Base-by-base conservation (phyloP, 768 basidiomycete genomes). In the Boletus huronensis region DNA sequence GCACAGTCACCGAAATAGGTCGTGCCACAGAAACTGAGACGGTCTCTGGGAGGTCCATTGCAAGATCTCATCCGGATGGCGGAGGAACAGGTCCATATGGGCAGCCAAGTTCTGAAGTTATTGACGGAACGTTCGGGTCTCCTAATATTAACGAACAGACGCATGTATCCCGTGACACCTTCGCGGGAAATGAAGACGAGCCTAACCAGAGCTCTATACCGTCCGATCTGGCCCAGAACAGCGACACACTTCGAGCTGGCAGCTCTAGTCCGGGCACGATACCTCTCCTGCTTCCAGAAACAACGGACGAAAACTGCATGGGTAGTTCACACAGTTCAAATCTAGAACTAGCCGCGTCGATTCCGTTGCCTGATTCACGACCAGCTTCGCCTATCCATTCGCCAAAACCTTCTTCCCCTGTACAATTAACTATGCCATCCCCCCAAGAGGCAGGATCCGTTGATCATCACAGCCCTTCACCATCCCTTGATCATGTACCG, bases 311-410 rank as follows among this genome's bases (percentile, higher is more conserved):
- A 39, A 40, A 17, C 34, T 3, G 0, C 3, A 23, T 35, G 19
- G 34, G 25, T 29, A 14, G 6, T 29, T 11, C 29, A 5, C 34
- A 23, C 6, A 10, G 4, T 7, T 21, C 56, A n/a, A 45, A 17
- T 8, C 41, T 57, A n/a, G 65, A 59, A 35, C 31, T 58, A 4
- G 60, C 63, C 16, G 45, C 51, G 5, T 57, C 63, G n/a, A 56
- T 45, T 42, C 48, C 65, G 36, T 45, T 67, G 7, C 60, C 65
- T 25, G 55, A 58, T 41, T 66, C 65, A 26, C 63, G 53, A 5
- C 46, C 63, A 19, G 49, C 26, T 23, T 67, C 64, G 2, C 64
- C 59, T 14, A 32, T 16, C 5, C 34, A 26, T 40, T 23, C 43
- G 0, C 13, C 41, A 4, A 29, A 6, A 13, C 19, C 43, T 16